A percentile compares a stretch with the other conserved stretches of the same genome.
Conservation (phyloP, 2,329 filamentous ascomycete genomes). For the Fusarium sp. region DNA sequence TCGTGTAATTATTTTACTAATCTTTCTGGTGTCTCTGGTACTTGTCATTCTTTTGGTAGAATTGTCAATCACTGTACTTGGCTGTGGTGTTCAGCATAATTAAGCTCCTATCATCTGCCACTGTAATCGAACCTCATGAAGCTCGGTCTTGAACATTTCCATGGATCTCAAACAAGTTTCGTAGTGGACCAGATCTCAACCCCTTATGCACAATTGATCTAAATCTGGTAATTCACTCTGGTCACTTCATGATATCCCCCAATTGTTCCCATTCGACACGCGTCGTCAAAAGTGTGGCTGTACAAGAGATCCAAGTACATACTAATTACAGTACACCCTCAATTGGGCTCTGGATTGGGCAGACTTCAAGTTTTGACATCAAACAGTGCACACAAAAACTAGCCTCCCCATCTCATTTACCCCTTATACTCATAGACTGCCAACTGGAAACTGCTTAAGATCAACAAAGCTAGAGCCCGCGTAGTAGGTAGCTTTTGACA, state of each 20-base stretch:
- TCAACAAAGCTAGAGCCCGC: slow-evolving; percentile 37
- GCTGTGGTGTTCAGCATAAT: background rate
- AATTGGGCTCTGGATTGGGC: slow-evolving; percentile 29
- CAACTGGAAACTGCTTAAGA: slow-evolving; percentile 18
- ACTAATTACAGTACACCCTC: slow-evolving; percentile 16
- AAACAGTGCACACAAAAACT: slow-evolving; percentile 11
- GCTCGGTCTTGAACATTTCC: background rate
- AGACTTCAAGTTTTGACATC: slow-evolving; percentile 2
- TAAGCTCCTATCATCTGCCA: background rate
- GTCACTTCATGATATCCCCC: background rate
- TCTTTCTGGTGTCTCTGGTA: background rate
- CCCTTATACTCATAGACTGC: slow-evolving; percentile 27
- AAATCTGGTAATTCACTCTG: background rate
- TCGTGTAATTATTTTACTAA: background rate
- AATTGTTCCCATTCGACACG: slow-evolving; percentile 16
- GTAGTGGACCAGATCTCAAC: background rate
- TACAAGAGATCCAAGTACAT: slow-evolving; percentile 5
- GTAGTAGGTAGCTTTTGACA: slow-evolving; percentile 22
- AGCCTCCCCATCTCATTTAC: slow-evolving; percentile 41
- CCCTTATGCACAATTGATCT: background rate
- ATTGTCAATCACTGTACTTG: background rate
- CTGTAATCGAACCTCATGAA: too few species aligned
- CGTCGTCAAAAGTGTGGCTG: slow-evolving; percentile 33
- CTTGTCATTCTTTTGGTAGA: fast-evolving
- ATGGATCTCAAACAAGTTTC: background rate